Evolutionary conservation across 2,329 filamentous ascomycete genomes (phyloP).

Genomic region (Furcasterigmium sp.): DNA sequence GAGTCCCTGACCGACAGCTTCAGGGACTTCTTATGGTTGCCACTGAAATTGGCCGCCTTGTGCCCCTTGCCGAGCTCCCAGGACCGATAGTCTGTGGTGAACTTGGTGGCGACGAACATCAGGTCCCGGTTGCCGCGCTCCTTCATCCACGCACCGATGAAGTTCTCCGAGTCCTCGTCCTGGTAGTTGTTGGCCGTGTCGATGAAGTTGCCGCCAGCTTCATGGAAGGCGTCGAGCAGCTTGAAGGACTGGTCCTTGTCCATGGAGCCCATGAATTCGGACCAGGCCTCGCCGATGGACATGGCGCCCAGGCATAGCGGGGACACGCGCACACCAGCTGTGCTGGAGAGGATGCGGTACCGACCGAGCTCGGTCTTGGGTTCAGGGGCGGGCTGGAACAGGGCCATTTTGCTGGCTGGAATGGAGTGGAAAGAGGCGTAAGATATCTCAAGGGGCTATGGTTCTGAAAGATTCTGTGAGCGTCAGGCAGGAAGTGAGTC

Average conservation of each 20-base stretch:
- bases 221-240: constrained; percentile 52
- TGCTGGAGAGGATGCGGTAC: constrained; percentile 45
- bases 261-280: constrained; percentile 42
- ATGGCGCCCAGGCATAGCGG: constrained; percentile 48
- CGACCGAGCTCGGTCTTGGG: constrained; percentile 46
- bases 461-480: too few species aligned
- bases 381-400: constrained; percentile 17
- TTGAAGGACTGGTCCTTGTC: constrained; percentile 48
- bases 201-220: constrained; percentile 62
- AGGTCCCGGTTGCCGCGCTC: constrained; percentile 42
- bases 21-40: constrained; percentile 38
- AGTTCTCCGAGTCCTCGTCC: constrained; percentile 49
- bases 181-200: constrained; percentile 59
- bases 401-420: too few species aligned
- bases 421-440: too few species aligned
- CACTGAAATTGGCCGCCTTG: constrained; percentile 33
- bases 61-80: constrained; percentile 29
- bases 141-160: constrained; percentile 55
- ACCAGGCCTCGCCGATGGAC: constrained; percentile 44
- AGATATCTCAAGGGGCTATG: too few species aligned
- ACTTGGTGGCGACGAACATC: constrained; percentile 53
- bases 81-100: constrained; percentile 40
- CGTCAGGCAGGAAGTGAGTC: too few species aligned
- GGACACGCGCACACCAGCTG: constrained; percentile 44
- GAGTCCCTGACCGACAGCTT: constrained; percentile 36